These are phyloP conservation scores for Backusella liffmaniae DNA, from an alignment of 192 early-diverging fungal species.

Conservation along the genomic window DNA sequence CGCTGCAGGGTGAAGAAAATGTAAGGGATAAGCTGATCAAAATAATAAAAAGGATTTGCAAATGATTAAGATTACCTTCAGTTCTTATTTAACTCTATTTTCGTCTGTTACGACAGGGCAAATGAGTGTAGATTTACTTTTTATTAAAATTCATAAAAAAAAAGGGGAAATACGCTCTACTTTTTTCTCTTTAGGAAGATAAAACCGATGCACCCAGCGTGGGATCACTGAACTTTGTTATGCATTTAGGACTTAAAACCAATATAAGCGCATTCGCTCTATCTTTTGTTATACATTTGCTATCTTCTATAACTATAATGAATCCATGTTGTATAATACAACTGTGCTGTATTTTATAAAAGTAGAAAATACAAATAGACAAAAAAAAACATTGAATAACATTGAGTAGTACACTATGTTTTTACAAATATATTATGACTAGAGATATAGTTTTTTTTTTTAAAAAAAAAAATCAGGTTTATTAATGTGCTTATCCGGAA, in stretches of 20 bases:
- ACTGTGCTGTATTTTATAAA: background rate
- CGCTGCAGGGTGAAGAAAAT: conserved; percentile 5
- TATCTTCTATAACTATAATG: background rate
- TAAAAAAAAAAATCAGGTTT: background rate
- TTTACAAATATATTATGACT: background rate
- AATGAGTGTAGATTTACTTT: background rate
- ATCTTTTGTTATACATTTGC: background rate
- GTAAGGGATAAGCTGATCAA: conserved; percentile 9
- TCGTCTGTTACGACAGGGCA: background rate
- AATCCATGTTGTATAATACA: background rate
- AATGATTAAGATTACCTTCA: background rate
- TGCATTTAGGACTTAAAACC: background rate
- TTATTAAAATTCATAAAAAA: background rate
- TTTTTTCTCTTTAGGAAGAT: conserved; percentile 1
- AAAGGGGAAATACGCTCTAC: background rate
- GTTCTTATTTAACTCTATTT: background rate
- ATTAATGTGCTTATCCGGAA: background rate
- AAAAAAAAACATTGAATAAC: background rate
- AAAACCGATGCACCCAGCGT: conserved; percentile 6
- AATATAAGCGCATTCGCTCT: background rate
- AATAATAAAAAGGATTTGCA: background rate
- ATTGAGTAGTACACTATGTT: background rate
- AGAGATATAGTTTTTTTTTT: background rate
- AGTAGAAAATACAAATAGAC: background rate
- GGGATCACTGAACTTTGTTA: background rate